Evolutionary conservation across 495 filamentous ascomycete genomes (phyloP), one percentile per base, ranked within the genome.

Genomic region (Pyrenula massariospora): DNA sequence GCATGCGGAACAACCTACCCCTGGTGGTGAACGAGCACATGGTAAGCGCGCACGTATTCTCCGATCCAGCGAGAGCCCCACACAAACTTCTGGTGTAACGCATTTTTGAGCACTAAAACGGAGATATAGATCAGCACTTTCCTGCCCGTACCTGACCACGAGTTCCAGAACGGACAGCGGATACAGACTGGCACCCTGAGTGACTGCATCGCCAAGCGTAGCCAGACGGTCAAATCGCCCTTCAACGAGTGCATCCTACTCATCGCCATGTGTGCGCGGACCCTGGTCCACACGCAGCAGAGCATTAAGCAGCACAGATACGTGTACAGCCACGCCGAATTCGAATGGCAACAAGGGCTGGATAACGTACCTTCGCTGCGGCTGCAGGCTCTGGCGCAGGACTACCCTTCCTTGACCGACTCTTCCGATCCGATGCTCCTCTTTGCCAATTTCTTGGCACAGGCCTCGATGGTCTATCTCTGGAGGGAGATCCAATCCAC

Each of bases 21-120:
- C 64, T 77, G 54, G 79, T 76, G 12, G 57, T 83, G 25, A 69
- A 72, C 22, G 79, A 82, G 52, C 70, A 77, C 57, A 58, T 73
- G 63, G 77, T 80, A 59, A 59, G 72, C 31, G 31, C 15, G 31
- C 31, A 15, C 31, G 8, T 42, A 60, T 20, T 20, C 48, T 31
- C 31, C 31, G 31, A 42, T 42, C 15, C 31, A 42, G 15, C 15
- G 15, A 42, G 31, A 42, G 5, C 31, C 31, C 31, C 31, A 15
- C 8, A 42, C 31, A 42, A 15, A 42, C 31, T 42, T 15, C 31
- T 42, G 31, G 31, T 42, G 31, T 15, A 42, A 42, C 31, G 31
- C 31, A 42, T 42, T 42, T 42, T 42, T 15, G 31, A 42, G 31
- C 31, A 15, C 31, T 42, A 15, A 42, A 42, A 42, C 15, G 31